Conservation (phyloP, 2,329 filamentous ascomycete species). For the Magnaporthiopsis rhizophila region DNA sequence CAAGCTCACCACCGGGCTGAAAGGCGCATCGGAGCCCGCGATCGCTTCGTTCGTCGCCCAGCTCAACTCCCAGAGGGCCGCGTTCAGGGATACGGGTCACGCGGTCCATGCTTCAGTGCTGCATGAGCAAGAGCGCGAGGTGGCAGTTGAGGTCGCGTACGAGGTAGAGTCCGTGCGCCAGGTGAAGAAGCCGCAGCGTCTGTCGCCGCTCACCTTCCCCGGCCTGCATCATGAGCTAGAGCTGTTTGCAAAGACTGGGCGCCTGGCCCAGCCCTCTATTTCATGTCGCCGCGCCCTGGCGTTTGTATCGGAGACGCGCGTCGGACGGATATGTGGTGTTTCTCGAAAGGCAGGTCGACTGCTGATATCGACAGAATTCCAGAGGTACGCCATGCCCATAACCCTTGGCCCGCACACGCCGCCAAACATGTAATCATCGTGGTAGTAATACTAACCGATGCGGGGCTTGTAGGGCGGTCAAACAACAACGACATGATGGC, state of each 20-base stretch:
- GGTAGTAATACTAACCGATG: neutral
- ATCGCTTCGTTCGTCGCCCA: conserved; percentile 23
- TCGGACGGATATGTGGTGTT: conserved; percentile 26
- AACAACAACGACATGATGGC: conserved; percentile 18
- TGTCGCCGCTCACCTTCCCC: conserved; percentile 30
- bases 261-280: conserved; percentile 25
- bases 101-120: conserved; percentile 42
- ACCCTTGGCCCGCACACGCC: conserved; percentile 18
- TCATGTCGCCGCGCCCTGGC: conserved; percentile 33
- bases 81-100: conserved; percentile 27
- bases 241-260: conserved; percentile 36
- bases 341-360: conserved; percentile 16
- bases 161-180: conserved; percentile 51
- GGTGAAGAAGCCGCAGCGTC: conserved; percentile 34
- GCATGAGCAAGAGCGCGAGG: conserved; percentile 51
- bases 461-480: conserved; percentile 8
- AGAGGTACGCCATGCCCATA: conserved; percentile 22
- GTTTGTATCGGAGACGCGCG: conserved; percentile 26
- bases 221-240: conserved; percentile 39
- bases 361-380: conserved; percentile 38
- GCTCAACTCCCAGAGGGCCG: conserved; percentile 20
- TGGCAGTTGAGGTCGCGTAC: conserved; percentile 43
- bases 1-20: neutral
- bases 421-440: neutral
- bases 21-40: conserved; percentile 17